Conservation (phyloP, 2,329 filamentous ascomycete genomes). For the Leptographium flavum region DNA sequence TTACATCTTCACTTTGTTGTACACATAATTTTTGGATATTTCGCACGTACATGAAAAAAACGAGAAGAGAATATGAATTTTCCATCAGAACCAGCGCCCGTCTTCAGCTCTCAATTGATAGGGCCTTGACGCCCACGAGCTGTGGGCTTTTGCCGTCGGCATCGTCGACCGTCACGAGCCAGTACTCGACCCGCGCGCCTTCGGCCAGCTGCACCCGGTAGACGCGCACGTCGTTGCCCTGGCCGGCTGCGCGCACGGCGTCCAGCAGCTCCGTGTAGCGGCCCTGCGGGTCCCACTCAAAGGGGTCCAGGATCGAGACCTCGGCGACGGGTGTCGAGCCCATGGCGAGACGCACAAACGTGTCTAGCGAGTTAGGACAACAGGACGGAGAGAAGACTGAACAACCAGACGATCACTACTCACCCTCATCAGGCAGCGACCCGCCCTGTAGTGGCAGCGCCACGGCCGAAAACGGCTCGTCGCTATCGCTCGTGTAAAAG, state of each 20-base stretch:
- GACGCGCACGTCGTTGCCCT: conserved; percentile 56
- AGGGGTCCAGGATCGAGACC: conserved; percentile 51
- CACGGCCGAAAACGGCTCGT: conserved; percentile 74
- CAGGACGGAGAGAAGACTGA: neutral
- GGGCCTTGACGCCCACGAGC: conserved; percentile 65
- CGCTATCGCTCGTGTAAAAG: conserved; percentile 68
- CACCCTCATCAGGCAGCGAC: conserved; percentile 47
- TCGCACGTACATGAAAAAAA: no score
- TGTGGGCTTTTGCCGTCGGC: conserved; percentile 35
- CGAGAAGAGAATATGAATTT: no score
- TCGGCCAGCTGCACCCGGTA: conserved; percentile 51
- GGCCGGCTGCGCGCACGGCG: conserved; percentile 49
- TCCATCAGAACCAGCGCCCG: no score
- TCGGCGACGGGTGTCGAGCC: conserved; percentile 37
- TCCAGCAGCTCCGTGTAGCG: conserved; percentile 57
- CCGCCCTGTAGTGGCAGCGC: conserved; percentile 45
- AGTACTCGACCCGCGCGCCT: conserved; percentile 60
- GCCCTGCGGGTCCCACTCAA: conserved; percentile 59
- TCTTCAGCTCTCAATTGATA: conserved; percentile 57
- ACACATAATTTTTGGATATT: no score
- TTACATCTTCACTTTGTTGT: neutral
- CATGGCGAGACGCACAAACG: conserved; percentile 55
- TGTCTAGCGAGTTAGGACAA: conserved; percentile 29
- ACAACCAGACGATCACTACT: conserved; percentile 12
- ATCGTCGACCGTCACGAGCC: conserved; percentile 50